Evolutionary conservation across 176 grass and related monocot genomes (phyloP).

Genomic region (Tillandsia fasciculata): DNA sequence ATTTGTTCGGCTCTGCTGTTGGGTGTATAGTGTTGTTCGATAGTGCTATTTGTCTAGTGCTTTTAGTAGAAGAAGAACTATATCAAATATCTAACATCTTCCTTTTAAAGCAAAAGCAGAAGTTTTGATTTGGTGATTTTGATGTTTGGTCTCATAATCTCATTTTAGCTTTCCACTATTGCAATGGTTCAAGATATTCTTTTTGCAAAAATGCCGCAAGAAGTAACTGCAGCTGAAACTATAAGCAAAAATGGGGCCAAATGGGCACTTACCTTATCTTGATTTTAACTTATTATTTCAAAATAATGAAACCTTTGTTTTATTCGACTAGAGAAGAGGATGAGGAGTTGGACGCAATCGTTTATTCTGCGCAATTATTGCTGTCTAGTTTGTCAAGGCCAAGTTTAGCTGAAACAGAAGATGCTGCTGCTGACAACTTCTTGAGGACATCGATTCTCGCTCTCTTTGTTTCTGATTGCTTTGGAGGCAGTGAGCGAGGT

Average conservation of each 20-base stretch:
- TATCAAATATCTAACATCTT: too few species aligned
- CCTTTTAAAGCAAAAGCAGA: too few species aligned
- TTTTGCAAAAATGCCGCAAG: too few species aligned
- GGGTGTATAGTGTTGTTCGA: too few species aligned
- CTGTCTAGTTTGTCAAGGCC: conserved; percentile 66
- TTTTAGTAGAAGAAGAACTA: too few species aligned
- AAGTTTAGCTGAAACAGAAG: conserved; percentile 38
- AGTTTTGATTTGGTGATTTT: too few species aligned
- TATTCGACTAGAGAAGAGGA: conserved; percentile 59
- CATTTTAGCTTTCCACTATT: background rate
- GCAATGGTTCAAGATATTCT: too few species aligned
- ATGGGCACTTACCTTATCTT: background rate
- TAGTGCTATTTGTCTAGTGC: too few species aligned
- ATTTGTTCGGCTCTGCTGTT: too few species aligned
- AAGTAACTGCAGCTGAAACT: too few species aligned
- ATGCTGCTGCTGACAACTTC: conserved; percentile 49
- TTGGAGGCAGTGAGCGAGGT: conserved; percentile 87
- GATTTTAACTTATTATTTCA: conserved; percentile 4
- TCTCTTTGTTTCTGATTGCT: conserved; percentile 97
- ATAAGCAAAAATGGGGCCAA: background rate
- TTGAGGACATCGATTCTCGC: conserved; percentile 73
- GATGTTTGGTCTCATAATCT: too few species aligned
- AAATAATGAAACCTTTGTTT: conserved; percentile 25
- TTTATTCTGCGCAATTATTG: conserved; percentile 62
- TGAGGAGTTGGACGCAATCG: conserved; percentile 92